Evolutionary conservation across 495 filamentous ascomycete genomes (phyloP).

Genomic region (Articulospora tetracladia): DNA sequence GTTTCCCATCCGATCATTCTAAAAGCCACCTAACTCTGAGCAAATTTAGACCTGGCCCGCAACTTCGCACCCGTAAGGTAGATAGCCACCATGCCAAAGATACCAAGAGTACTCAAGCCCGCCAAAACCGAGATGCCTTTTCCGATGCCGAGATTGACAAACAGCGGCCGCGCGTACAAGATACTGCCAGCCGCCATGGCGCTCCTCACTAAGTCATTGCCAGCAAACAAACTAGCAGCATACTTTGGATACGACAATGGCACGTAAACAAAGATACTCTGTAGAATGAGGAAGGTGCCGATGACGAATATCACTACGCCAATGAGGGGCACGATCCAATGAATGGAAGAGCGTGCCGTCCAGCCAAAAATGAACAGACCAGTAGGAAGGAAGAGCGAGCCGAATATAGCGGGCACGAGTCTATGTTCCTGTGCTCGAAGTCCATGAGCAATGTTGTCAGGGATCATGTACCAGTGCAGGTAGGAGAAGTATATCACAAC

Average conservation of each 20-base stretch:
- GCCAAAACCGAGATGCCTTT: slow-evolving; percentile 44
- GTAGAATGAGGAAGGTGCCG: slow-evolving; percentile 57
- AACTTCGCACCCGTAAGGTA: slow-evolving; percentile 1
- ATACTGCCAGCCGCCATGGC: slow-evolving; percentile 46
- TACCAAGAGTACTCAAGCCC: slow-evolving; percentile 28
- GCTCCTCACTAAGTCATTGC: slow-evolving; percentile 45
- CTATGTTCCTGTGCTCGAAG: slow-evolving; percentile 44
- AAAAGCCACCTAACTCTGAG: slow-evolving; percentile 14
- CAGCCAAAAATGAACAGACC: slow-evolving; percentile 62
- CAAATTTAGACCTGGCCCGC: slow-evolving; percentile 36
- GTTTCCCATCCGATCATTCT: too few species aligned
- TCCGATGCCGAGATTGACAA: slow-evolving; percentile 40
- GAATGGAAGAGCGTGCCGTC: slow-evolving; percentile 45
- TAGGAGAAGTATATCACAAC: slow-evolving; percentile 44
- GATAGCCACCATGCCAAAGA: slow-evolving; percentile 19
- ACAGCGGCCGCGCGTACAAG: slow-evolving; percentile 35
- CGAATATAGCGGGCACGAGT: slow-evolving; percentile 49
- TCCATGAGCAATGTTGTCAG: slow-evolving; percentile 33
- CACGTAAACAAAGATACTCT: slow-evolving; percentile 71
- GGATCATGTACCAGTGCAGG: slow-evolving; percentile 37
- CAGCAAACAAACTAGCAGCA: slow-evolving; percentile 52
- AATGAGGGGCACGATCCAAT: slow-evolving; percentile 50
- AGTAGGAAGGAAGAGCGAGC: slow-evolving; percentile 45
- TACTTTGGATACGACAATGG: slow-evolving; percentile 36
- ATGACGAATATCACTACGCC: slow-evolving; percentile 45